phyloP scores from a whole-genome alignment of 169 alveolate genomes.

The Pseudocohnilembus persalinus region DNA sequence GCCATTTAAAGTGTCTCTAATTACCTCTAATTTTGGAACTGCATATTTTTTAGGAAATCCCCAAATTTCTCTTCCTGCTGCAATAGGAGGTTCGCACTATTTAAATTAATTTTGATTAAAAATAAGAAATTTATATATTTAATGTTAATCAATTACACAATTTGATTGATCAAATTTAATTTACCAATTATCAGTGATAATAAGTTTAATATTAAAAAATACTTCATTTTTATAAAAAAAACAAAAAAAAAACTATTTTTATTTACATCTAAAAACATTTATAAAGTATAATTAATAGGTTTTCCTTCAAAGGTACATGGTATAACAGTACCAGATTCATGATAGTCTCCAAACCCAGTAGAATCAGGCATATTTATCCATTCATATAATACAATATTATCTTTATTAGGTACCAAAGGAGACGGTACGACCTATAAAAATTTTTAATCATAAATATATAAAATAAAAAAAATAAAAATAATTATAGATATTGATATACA shows the following conservation, averaged over 20 bases:
- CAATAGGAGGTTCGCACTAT: conserved; percentile 13
- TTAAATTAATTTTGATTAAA: not conserved
- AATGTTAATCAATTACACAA: too few relatives aligned
- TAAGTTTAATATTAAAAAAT: too few relatives aligned
- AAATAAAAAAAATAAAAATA: too few relatives aligned
- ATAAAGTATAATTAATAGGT: not conserved
- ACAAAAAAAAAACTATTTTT: too few relatives aligned
- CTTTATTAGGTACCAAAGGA: conserved; percentile 13
- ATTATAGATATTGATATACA: too few relatives aligned
- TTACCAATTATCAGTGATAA: too few relatives aligned
- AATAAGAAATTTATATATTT: not conserved
- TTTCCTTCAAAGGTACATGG: conserved; percentile 5
- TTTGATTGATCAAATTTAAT: too few relatives aligned
- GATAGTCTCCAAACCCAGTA: conserved; percentile 6
- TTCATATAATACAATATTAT: conserved; percentile 3
- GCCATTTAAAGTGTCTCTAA: conserved; percentile 7
- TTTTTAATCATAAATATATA: too few relatives aligned
- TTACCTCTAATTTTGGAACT: not conserved
- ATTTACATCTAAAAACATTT: conserved; percentile 15
- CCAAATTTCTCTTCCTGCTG: conserved; percentile 26
- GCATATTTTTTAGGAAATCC: conserved; percentile 22
- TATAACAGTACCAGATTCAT: conserved; percentile 19
- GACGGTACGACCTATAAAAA: conserved; percentile 2
- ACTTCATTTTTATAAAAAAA: too few relatives aligned
- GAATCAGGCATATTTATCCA: conserved; percentile 30